A percentile compares a stretch with the other conserved stretches of the same genome.
These are phyloP conservation scores for Sclerotinia trifoliorum DNA, from an alignment of 2,329 filamentous ascomycete species.

Conservation along the genomic window DNA sequence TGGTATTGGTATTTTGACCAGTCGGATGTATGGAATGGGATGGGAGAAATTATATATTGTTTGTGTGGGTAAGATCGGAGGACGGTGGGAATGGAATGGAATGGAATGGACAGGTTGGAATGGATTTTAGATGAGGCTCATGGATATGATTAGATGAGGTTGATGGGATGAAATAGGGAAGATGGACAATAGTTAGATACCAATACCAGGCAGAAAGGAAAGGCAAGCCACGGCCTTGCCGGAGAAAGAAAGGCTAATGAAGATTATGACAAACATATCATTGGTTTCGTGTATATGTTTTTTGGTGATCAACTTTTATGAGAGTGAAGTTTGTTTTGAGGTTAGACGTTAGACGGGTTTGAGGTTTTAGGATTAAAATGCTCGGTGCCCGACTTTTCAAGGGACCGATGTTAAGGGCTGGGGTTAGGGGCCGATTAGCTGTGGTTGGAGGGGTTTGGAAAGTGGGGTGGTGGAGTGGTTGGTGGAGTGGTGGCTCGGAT, in stretches of 20 bases:
- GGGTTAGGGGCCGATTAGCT: no score
- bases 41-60: neutral
- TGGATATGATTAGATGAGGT: conserved; percentile 18
- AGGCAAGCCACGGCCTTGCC: conserved; percentile 3
- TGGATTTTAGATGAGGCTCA: conserved; percentile 4
- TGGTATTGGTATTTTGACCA: conserved; percentile 4
- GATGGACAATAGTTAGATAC: conserved; percentile 16
- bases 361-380: no score
- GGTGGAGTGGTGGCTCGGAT: no score
- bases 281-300: neutral
- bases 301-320: neutral
- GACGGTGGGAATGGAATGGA: no score
- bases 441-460: no score
- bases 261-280: conserved; percentile 13
- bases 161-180: conserved; percentile 1
- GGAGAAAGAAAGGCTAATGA: conserved; percentile 15
- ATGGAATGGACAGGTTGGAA: no score
- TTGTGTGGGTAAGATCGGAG: neutral
- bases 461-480: no score
- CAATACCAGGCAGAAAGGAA: conserved; percentile 13
- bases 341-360: no score
- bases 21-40: neutral
- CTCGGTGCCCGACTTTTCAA: no score
- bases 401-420: no score
- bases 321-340: neutral